These are phyloP conservation scores for Hypoxylon sp. DNA, from an alignment of 2,329 filamentous ascomycete genomes.

Conservation along the genomic window DNA sequence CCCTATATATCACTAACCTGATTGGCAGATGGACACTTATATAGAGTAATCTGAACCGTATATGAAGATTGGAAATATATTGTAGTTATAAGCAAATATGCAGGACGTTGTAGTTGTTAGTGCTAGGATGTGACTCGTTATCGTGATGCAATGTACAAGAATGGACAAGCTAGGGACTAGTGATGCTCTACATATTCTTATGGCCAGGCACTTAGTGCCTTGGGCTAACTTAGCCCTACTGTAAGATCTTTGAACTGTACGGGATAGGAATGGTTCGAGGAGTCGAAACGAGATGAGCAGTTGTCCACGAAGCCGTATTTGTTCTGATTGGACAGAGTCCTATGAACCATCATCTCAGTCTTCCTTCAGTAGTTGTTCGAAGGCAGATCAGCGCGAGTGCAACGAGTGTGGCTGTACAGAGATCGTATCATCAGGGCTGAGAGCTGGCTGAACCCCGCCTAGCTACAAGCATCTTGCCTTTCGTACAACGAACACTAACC, in stretches of 20 bases:
- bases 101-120: not conserved
- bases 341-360: not conserved
- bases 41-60: not conserved
- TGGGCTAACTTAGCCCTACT: not conserved
- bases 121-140: not conserved
- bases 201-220: not conserved
- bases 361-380: not conserved
- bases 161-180: not conserved
- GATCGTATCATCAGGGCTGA: constrained; percentile 12
- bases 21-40: constrained; percentile 12
- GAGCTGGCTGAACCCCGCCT: constrained; percentile 24
- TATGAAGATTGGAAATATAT: too few relatives aligned
- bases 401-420: constrained; percentile 16
- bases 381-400: not conserved
- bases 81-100: too few relatives aligned
- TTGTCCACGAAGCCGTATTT: not conserved
- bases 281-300: not conserved
- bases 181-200: not conserved
- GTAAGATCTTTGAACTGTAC: not conserved
- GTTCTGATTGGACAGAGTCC: not conserved
- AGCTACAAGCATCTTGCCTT: constrained; percentile 31
- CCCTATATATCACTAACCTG: constrained; percentile 12
- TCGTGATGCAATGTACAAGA: not conserved
- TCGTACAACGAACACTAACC: constrained; percentile 15
- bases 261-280: not conserved